Evolutionary conservation across 1,139 yeast species (phyloP).

Genomic region (Scheffersomyces insectosa): DNA sequence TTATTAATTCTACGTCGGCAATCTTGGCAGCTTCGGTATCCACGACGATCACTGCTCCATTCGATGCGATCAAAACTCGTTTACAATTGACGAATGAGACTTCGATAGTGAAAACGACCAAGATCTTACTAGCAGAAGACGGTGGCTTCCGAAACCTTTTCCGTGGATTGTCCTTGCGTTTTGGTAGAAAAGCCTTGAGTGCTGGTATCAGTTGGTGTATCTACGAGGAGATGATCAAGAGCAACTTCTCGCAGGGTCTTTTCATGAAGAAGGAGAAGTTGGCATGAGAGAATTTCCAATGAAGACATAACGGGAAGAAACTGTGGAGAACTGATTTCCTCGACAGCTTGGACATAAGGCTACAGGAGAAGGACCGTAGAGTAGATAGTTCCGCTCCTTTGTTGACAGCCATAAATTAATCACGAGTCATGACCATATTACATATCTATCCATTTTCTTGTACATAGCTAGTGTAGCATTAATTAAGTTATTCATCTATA

Average conservation of each 20-base stretch:
- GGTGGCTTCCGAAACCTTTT: conserved; percentile 69
- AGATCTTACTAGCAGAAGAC: conserved; percentile 42
- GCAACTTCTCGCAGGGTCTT: conserved; percentile 3
- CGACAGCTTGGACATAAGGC: background rate
- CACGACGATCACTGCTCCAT: conserved; percentile 89
- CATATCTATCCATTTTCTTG: too few relatives aligned
- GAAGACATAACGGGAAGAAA: background rate
- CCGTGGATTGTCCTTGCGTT: conserved; percentile 79
- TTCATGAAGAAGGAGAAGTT: conserved; percentile 1
- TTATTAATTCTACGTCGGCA: conserved; percentile 72
- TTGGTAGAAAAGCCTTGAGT: conserved; percentile 83
- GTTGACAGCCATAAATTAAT: too few relatives aligned
- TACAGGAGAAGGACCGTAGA: too few relatives aligned
- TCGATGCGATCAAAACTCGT: conserved; percentile 90
- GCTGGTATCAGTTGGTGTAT: conserved; percentile 98
- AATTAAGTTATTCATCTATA: too few relatives aligned
- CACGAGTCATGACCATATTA: too few relatives aligned
- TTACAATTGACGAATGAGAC: conserved; percentile 57
- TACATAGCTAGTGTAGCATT: too few relatives aligned
- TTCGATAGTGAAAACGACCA: conserved; percentile 30
- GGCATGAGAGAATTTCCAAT: background rate
- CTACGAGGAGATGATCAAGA: conserved; percentile 79
- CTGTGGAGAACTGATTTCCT: background rate
- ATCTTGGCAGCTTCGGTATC: conserved; percentile 75
- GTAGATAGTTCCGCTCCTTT: too few relatives aligned